Base-by-base conservation (phyloP, 495 filamentous ascomycete genomes). In the Hyaloscypha finlandica region DNA sequence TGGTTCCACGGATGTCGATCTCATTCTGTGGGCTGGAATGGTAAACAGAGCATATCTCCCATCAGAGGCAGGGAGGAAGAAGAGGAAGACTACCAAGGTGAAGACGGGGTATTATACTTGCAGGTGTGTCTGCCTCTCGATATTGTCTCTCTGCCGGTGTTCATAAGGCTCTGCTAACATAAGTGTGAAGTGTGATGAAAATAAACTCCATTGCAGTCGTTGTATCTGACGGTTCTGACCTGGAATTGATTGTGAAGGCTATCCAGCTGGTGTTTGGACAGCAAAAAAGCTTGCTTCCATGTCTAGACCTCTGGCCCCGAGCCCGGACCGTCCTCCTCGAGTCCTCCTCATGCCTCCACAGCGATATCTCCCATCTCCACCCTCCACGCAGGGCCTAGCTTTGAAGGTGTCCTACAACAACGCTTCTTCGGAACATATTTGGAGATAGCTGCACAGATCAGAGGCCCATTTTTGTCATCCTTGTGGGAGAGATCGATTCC, bases 81-180 rank as follows among this genome's bases (percentile, higher is more conserved):
- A 60, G 32, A 32, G 16, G 11, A 60, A 60, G 58, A 62, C 14
- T 42, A 16, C 65, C 14, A 76, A 75, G 64, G 67, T 74, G 57
- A 74, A 69, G 63, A 75, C 71, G 29, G 73, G 74, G 14, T 76
- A 73, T 63, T 42, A 60, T 51, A 76, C 73, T 55, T 76, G 74
- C 67, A 76, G 69, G 74, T 76, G 33, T 45, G 63, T 65, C 51
- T 19, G 4, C 16, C 33, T 5, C 33, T 11, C 11, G 4, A 11
- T 37, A 11, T 11, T 53, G 6, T 53, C 22, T 25, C 16, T 53
- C 22, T 19, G 16, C 16, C 19, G 6, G 16, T 6, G 22, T 14
- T 4, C 5, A 53, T 19, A 30, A 2, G 29, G n/a, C 51, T 6
- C 19, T 14, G 14, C 16, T 53, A 6, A 45, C 51, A 53, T n/a